phyloP scores from a whole-genome alignment of 768 basidiomycete genomes.

The Chalciporus pseudorubinellus region DNA sequence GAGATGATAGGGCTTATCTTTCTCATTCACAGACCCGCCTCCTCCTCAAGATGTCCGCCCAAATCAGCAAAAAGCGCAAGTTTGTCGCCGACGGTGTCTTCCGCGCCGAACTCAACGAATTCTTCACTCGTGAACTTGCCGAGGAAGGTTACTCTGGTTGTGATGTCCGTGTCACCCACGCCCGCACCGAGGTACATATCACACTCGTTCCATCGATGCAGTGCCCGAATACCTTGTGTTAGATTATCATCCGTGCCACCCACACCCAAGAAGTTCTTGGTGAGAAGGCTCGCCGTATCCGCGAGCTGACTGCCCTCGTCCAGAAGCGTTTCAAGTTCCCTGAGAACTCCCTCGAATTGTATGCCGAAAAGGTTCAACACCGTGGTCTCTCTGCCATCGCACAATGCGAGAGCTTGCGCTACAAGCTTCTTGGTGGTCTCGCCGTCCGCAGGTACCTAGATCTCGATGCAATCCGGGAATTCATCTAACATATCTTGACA shows the following conservation, averaged over 20 bases:
- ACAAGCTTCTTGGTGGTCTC: slow-evolving; percentile 99
- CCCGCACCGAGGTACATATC: slow-evolving; percentile 82
- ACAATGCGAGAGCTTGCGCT: slow-evolving; percentile 96
- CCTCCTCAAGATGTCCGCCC: slow-evolving; percentile 63
- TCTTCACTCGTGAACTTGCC: slow-evolving; percentile 96
- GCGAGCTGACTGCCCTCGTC: slow-evolving; percentile 96
- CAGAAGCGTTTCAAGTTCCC: slow-evolving; percentile 99
- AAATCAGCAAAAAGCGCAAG: slow-evolving; percentile 98
- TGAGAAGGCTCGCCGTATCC: slow-evolving; percentile 98
- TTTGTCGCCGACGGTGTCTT: slow-evolving; percentile 98
- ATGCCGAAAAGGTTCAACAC: slow-evolving; percentile 98
- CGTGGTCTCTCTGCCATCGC: slow-evolving; percentile 98
- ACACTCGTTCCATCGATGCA: not conserved
- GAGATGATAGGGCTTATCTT: slow-evolving; percentile 21
- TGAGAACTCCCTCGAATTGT: slow-evolving; percentile 97
- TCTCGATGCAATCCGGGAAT: not conserved
- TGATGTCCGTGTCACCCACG: slow-evolving; percentile 99
- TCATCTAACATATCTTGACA: slow-evolving; percentile 28
- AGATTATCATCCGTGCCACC: slow-evolving; percentile 99
- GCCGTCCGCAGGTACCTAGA: slow-evolving; percentile 87
- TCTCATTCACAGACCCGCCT: slow-evolving; percentile 10
- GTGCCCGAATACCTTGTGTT: not conserved
- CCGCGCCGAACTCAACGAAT: slow-evolving; percentile 98
- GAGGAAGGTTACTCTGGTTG: slow-evolving; percentile 99
- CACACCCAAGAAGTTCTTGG: slow-evolving; percentile 99